Evolutionary conservation across 345 rosid species (phyloP), one percentile per base, ranked within the genome.

Genomic region (Gossypium bickii): DNA sequence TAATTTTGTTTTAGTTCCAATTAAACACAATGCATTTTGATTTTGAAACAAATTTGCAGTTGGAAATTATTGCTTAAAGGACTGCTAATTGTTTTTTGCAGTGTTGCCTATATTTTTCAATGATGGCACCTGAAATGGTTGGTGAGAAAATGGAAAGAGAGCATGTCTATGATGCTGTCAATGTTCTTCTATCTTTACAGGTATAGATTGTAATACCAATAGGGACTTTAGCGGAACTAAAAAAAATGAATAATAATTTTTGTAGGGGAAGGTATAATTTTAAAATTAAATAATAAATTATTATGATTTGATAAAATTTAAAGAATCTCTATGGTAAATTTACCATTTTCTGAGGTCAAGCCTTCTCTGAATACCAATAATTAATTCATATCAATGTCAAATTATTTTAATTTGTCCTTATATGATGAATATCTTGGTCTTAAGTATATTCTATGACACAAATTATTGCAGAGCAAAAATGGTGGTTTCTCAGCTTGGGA

Each of bases 401-500:
- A 29, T 3, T 29, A 29, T 29, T 29, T 29, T 29, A 29, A 29
- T 45, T 45, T 45, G 38, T 24, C 6, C 29, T 20, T 9, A 20
- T 57, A 25, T 13, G 15, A 8, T 34, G 1, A 34, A 34, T 34
- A 34, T 34, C 51, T 1, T 47, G 51, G 13, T 47, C 7, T 47
- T 47, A 47, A 12, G 12, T 47, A 47, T 24, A 59, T 59, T 59
- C 9, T 24, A 24, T 10, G 17, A 59, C 12, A 10, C 13, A 59
- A 41, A 18, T 45, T 12, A 44, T 59, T 77, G 60, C 83, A 90
- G 93, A 80, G 85, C 68, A 68, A 82, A 76, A 83, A 78, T 38
- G 96, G 93, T n/a, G 96, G 96, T 55, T 55, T 88, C 12, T 4
- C 92, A 18, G 84, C 81, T 0, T 90, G 95, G 95, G 95, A 88